phyloP scores from a whole-genome alignment of 495 filamentous ascomycete genomes.

The Hypomontagnella monticulosa region DNA sequence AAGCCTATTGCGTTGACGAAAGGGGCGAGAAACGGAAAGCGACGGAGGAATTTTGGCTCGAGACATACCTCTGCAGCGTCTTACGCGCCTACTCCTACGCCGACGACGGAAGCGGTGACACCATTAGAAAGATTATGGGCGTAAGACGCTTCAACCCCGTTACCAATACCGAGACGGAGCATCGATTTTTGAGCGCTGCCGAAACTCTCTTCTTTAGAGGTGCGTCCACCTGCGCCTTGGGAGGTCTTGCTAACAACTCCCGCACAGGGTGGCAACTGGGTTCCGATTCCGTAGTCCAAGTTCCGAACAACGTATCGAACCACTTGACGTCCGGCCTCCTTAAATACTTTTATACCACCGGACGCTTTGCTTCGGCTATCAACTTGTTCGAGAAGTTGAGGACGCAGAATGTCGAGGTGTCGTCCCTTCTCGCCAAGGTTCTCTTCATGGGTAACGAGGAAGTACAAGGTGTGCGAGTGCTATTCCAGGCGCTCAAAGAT shows the following conservation, averaged over 20 bases:
- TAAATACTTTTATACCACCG: conserved; percentile 96
- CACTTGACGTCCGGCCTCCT: conserved; percentile 90
- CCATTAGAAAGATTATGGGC: conserved; percentile 91
- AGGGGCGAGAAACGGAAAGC: conserved; percentile 91
- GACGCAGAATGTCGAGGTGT: conserved; percentile 88
- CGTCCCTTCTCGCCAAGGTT: conserved; percentile 88
- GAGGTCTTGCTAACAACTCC: conserved; percentile 11
- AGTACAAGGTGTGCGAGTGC: conserved; percentile 87
- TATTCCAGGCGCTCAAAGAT: conserved; percentile 87
- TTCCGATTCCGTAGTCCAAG: conserved; percentile 96
- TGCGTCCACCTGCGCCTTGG: conserved; percentile 46
- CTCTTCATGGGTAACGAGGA: conserved; percentile 94
- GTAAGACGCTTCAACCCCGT: conserved; percentile 96
- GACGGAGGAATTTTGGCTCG: conserved; percentile 92
- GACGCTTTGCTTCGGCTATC: conserved; percentile 93
- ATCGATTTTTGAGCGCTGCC: conserved; percentile 94
- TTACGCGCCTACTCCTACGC: conserved; percentile 95
- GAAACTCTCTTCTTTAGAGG: conserved; percentile 95
- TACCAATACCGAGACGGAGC: conserved; percentile 95
- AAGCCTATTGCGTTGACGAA: conserved; percentile 96
- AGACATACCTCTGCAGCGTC: conserved; percentile 95
- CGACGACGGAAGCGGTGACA: conserved; percentile 90
- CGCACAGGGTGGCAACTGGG: conserved; percentile 87
- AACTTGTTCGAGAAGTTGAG: conserved; percentile 98
- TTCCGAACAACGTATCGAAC: conserved; percentile 96